Evolutionary conservation across 2,329 filamentous ascomycete species (phyloP), one percentile per base, ranked within the genome.

Genomic region (Botrytis deweyae): DNA sequence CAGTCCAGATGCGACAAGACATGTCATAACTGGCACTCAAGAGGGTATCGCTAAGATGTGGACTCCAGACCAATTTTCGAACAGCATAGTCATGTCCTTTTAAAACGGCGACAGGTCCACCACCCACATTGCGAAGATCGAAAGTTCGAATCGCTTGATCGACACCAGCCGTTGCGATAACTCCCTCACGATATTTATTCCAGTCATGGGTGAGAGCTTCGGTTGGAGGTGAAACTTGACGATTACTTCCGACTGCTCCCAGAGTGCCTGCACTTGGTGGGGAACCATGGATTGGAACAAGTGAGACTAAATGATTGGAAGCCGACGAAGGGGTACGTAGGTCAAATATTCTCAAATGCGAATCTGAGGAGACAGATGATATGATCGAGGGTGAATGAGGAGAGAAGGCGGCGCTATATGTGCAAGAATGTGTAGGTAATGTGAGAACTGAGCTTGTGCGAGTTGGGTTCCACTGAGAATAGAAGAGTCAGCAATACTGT

Each of bases 141-240:
- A 98, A 98, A 0, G 93, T 96, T 66, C 96, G 90, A 75, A 99
- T 91, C 29, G 92, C 85, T 72, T 93, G 89, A 82, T 99, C 96
- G 5, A 98, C 96, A 72, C 96, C 95, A 1, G 90, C 96, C 0
- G 94, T 94, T 0, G 96, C 96, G 72, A 99, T 85, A 40, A 98
- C 86, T 0, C 90, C 92, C 77, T 94, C 90, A 58, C 92, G 89
- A 84, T 99, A 99, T 83, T 99, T 99, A 85, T 99, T 99, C 96
- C 96, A 99, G 83, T 99, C 96, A 83, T 98, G 96, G 0, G 95
- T 97, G 46, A 99, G 88, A 55, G 93, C 90, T 85, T 99, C 96
- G 16, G 84, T 81, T 42, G 83, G 84, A 68, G 80, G 82, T 74
- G 77, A 80, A 42, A 76, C 78, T 70, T 78, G 80, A 25, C 80